Conservation (phyloP, 352 stramenopile species). For the Phytophthora ohioensis region DNA sequence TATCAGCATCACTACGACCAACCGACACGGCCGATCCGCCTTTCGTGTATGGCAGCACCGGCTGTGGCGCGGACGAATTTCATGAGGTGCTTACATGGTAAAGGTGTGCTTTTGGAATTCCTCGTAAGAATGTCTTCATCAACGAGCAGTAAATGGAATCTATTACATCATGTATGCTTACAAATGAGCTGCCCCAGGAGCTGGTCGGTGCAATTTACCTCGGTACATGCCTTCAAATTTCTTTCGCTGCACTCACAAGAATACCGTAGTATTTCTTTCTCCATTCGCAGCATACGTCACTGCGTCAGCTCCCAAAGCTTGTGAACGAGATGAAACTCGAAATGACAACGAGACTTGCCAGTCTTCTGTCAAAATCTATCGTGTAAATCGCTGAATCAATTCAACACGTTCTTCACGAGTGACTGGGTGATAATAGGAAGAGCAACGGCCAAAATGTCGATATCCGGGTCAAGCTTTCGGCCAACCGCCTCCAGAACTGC, state of each 20-base stretch:
- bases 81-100: not conserved
- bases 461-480: slow-evolving; percentile 90
- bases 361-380: slow-evolving; percentile 3
- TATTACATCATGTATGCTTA: slow-evolving; percentile 29
- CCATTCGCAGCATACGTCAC: no score
- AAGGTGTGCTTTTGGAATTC: not conserved
- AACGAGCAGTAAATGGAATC: slow-evolving; percentile 7
- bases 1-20: slow-evolving; percentile 14
- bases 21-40: slow-evolving; percentile 3
- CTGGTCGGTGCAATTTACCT: not conserved
- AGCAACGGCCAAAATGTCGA: slow-evolving; percentile 90
- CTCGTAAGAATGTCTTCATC: not conserved
- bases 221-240: slow-evolving; percentile 13
- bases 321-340: not conserved
- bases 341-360: not conserved
- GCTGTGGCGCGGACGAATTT: not conserved
- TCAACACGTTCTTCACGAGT: slow-evolving; percentile 83
- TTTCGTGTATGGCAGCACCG: slow-evolving; percentile 10
- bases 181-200: slow-evolving; percentile 1
- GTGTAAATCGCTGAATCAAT: slow-evolving; percentile 16
- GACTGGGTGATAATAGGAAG: slow-evolving; percentile 94
- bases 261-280: not conserved
- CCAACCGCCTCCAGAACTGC: slow-evolving; percentile 95
- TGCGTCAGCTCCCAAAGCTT: no score
- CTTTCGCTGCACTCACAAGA: slow-evolving; percentile 3